phyloP scores from a whole-genome alignment of 805 yeast species.

The Clavispora phyllophila region DNA sequence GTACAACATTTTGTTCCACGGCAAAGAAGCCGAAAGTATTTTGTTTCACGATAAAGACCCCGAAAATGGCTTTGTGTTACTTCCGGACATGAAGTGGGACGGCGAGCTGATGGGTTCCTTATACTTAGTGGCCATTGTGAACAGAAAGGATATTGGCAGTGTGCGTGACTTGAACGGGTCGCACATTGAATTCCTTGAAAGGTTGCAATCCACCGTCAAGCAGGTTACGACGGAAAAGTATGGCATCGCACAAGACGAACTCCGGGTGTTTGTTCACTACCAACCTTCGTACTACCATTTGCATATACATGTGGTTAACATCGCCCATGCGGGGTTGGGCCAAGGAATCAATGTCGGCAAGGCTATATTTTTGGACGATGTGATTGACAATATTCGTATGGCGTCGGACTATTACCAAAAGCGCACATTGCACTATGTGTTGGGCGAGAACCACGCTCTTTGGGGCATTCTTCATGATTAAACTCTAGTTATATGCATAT shows the following conservation, averaged over 20 bases:
- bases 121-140: constrained; percentile 74
- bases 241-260: constrained; percentile 46
- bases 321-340: constrained; percentile 63
- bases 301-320: constrained; percentile 84
- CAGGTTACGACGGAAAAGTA: constrained; percentile 36
- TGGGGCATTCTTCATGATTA: constrained; percentile 41
- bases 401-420: constrained; percentile 55
- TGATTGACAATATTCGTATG: constrained; percentile 63
- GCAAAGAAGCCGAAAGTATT: constrained; percentile 82
- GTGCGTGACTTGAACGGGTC: constrained; percentile 63
- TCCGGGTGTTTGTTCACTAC: constrained; percentile 82
- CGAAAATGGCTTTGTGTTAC: constrained; percentile 57
- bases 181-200: constrained; percentile 57
- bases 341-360: constrained; percentile 70
- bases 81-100: constrained; percentile 99
- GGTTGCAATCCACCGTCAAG: constrained; percentile 42
- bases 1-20: constrained; percentile 70
- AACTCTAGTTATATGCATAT: not conserved
- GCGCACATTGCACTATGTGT: constrained; percentile 55
- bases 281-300: constrained; percentile 96
- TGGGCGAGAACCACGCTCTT: constrained; percentile 75
- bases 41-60: constrained; percentile 57
- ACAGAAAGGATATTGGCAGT: constrained; percentile 62
- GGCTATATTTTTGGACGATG: constrained; percentile 75
- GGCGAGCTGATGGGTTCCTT: constrained; percentile 61